phyloP scores from a whole-genome alignment of 164 flowering plant species.

The Amborella trichopoda region DNA sequence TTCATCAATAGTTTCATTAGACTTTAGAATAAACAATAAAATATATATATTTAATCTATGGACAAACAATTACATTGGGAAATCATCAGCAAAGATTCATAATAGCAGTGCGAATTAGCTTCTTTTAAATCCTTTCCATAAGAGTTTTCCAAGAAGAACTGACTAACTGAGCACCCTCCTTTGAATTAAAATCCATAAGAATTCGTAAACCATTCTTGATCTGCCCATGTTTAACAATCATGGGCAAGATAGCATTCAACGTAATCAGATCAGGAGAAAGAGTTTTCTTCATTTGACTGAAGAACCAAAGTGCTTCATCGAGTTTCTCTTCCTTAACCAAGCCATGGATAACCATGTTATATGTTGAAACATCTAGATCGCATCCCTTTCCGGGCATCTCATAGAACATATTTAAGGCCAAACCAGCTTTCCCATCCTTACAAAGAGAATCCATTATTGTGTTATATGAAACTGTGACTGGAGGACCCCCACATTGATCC shows the following conservation, averaged over 20 bases:
- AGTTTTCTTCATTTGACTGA: slow-evolving; percentile 74
- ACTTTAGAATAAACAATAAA: too few relatives aligned
- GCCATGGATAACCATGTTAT: slow-evolving; percentile 73
- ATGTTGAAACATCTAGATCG: slow-evolving; percentile 64
- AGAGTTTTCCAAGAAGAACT: slow-evolving; percentile 54
- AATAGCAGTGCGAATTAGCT: too few relatives aligned
- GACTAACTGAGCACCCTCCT: slow-evolving; percentile 10
- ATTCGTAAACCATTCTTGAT: slow-evolving; percentile 52
- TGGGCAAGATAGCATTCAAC: slow-evolving; percentile 64
- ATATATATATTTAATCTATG: too few relatives aligned
- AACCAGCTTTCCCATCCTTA: slow-evolving; percentile 46
- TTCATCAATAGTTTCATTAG: too few relatives aligned
- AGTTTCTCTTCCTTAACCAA: slow-evolving; percentile 42
- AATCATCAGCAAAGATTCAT: too few relatives aligned
- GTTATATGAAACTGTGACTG: slow-evolving; percentile 24
- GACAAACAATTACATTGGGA: too few relatives aligned
- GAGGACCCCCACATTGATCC: slow-evolving; percentile 12
- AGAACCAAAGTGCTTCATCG: slow-evolving; percentile 60
- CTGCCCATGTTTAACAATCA: slow-evolving; percentile 39
- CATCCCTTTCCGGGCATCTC: slow-evolving; percentile 44
- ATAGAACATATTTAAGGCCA: slow-evolving; percentile 47
- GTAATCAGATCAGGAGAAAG: slow-evolving; percentile 60
- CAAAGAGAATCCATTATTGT: slow-evolving; percentile 25
- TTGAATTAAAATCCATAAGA: slow-evolving; percentile 22
- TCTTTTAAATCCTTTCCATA: slow-evolving; percentile 42